Conservation (phyloP, 139 green algal genomes). For the Tetraselmis striata region DNA sequence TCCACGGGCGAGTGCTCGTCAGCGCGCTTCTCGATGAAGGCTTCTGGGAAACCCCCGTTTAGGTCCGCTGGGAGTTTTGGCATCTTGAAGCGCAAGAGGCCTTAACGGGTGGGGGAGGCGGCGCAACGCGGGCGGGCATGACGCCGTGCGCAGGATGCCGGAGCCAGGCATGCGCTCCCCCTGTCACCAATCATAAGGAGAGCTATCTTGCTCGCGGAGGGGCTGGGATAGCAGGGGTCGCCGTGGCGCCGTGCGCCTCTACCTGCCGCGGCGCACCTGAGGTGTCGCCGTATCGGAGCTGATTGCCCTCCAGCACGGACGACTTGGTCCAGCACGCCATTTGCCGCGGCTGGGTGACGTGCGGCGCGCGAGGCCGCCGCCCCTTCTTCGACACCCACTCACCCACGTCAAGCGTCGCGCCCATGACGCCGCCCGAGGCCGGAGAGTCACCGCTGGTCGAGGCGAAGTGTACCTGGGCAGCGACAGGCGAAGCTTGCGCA, state of each 20-base stretch:
- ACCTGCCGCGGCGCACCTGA: neutral
- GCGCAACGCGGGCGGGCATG: neutral
- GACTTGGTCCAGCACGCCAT: neutral
- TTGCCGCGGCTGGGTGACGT: neutral
- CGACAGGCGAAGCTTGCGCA: too few species aligned
- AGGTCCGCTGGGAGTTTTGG: neutral
- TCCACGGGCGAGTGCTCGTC: neutral
- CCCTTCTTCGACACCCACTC: neutral
- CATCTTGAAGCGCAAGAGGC: neutral
- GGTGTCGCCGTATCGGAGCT: neutral
- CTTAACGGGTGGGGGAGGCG: neutral
- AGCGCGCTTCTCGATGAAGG: neutral
- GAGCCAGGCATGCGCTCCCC: neutral
- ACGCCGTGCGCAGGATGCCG: neutral
- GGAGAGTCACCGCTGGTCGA: too few species aligned
- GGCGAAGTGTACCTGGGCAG: too few species aligned
- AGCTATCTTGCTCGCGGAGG: too few species aligned
- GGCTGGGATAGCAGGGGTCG: neutral
- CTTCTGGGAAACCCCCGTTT: neutral
- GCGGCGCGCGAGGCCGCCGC: too few species aligned
- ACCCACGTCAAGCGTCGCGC: neutral
- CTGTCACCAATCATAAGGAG: too few species aligned
- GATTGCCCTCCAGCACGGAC: neutral
- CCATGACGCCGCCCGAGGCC: too few species aligned
- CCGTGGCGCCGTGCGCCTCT: neutral